Evolutionary conservation across 352 stramenopile genomes (phyloP), one percentile per base, ranked within the genome.

Genomic region (Aphanomyces cochlioides): DNA sequence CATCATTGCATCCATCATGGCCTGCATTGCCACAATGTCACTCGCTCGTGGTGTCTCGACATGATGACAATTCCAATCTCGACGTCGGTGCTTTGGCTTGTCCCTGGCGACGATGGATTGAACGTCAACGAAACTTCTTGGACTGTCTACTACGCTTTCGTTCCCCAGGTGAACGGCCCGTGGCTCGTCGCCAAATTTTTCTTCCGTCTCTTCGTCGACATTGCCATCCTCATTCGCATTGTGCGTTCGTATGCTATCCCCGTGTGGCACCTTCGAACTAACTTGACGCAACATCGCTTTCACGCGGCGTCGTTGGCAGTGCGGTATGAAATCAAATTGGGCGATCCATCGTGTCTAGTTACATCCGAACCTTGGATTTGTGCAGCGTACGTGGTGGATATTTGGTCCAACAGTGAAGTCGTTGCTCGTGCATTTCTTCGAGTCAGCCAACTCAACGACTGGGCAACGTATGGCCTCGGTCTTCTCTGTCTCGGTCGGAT

Each of bases 251-350:
- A 57, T 21, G n/a, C n/a, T 34, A 7, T 12, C 48, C 48, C n/a
- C 17, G 48, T 57, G 48, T n/a, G 19, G 7, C 48, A 57, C 48
- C 19, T 57, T 7, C 19, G 19, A 15, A 19, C 12, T 5, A 57
- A 6, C 6, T n/a, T 57, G 48, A 7, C 7, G 7, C 48, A 7
- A 15, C 48, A 15, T 57, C 6, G 15, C n/a, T n/a, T 15, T n/a
- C 12, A 57, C 48, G 36, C 36, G 15, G 6, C 6, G 7, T 7
- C 12, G 15, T 12, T 7, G 7, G 48, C 12, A 36, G 38, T 43
- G 5, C 57, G 36, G 13, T 65, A 65, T 39, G 57, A 65, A 28
- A 47, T 65, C 13, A 7, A 50, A 37, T 13, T 65, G 34, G 57
- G 57, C 38, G 57, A 65, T 5, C 57, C 57, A 12, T 50, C 57